These are phyloP conservation scores for Rosa hybrid DNA, from an alignment of 331 rosid genomes.

Conservation along the genomic window DNA sequence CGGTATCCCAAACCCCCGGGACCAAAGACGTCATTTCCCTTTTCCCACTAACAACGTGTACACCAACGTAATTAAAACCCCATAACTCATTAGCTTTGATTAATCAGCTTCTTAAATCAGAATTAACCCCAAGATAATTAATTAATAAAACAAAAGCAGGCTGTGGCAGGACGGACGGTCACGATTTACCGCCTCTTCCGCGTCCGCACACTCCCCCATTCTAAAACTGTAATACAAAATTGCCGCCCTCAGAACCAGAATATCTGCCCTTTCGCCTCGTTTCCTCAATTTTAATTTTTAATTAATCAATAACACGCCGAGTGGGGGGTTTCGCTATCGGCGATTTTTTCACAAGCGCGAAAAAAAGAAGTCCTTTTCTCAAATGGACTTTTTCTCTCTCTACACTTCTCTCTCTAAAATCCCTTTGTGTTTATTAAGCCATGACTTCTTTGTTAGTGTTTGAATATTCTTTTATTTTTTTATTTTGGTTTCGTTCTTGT, in stretches of 20 bases:
- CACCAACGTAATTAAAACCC: not conserved
- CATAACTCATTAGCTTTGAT: not conserved
- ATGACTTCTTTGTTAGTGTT: not conserved
- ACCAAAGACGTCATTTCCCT: not conserved
- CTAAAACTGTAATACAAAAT: not conserved
- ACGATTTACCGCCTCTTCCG: slow-evolving; percentile 7
- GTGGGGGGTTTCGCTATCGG: not conserved
- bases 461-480: not conserved
- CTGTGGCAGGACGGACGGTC: slow-evolving; percentile 20
- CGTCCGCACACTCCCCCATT: not conserved
- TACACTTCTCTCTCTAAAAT: not conserved
- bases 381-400: not conserved
- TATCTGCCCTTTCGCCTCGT: slow-evolving; percentile 22
- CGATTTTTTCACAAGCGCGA: not conserved
- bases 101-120: not conserved
- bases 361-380: not conserved
- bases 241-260: slow-evolving; percentile 16
- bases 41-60: not conserved
- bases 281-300: not conserved
- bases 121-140: not conserved
- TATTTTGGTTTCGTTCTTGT: not conserved
- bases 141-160: not conserved
- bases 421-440: not conserved
- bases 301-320: not conserved
- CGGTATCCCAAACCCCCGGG: slow-evolving; percentile 3